Evolutionary conservation across 441 rosid species (phyloP), one percentile per base, ranked within the genome.

Genomic region (Eutrema salsugineum): DNA sequence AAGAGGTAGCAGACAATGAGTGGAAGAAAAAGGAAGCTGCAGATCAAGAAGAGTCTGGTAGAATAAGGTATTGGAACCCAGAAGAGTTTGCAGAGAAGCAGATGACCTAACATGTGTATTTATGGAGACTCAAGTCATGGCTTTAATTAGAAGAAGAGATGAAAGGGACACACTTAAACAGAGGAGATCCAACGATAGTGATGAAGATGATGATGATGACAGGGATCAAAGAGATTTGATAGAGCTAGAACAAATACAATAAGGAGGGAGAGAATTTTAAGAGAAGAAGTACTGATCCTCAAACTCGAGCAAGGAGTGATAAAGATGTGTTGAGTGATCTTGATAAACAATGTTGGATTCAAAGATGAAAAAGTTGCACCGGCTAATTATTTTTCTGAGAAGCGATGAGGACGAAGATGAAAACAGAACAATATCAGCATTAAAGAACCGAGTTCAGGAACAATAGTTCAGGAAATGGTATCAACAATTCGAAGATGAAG

Each of bases 1-100:
- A 94, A 84, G 91, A 90, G 54, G 98, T 97, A 43, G 99, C 99
- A 63, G 99, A 92, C 79, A 76, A 80, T 76, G 99, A 94, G 68
- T 94, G 94, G 97, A 94, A 87, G 69, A 92, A 78, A 77, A 97
- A 93, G 78, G 99, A 92, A 84, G 98, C 86, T 19, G 92, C 91
- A 0, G 99, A 94, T 82, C 75, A 86, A 77, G 93, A 89, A 78
- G 99, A 92, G 71, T 55, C 78, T 19, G 87, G 88, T 44, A 87
- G 70, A 78, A 81, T 92, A 43, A 86, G 96, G 84, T 92, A 94
- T 75, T 82, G 91, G 96, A 91, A 91, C 77, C 86, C 80, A 73
- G 97, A 88, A 65, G 89, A 87, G 44, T 81, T 81, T 78, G 85
- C 86, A 32, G 97, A 83, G 90, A 85, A 68, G 75, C 70, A 86